Evolutionary conservation across 2,329 filamentous ascomycete genomes (phyloP).

Genomic region (Magnaporthiopsis incrustans): DNA sequence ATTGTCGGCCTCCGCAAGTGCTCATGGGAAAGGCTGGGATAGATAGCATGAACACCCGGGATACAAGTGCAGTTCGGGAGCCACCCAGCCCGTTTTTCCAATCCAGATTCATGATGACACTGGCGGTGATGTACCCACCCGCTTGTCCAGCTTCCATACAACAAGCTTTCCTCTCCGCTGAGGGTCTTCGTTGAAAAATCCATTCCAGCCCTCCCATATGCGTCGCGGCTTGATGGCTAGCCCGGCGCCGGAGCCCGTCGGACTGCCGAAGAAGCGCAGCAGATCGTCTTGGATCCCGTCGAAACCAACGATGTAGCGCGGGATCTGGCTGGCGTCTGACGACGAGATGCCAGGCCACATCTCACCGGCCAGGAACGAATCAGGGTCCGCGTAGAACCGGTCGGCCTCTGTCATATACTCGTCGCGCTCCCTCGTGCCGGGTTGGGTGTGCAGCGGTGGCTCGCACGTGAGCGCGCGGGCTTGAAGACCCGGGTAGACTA

Average conservation of each 20-base stretch:
- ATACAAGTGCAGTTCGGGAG: not conserved
- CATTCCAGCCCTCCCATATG: constrained; percentile 52
- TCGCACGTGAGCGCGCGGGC: constrained; percentile 88
- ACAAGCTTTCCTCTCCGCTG: constrained; percentile 47
- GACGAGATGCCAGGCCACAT: constrained; percentile 31
- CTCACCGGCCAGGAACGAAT: constrained; percentile 46
- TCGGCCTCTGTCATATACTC: constrained; percentile 84
- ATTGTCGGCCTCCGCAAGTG: not conserved
- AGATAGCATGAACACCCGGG: not conserved
- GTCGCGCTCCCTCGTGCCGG: constrained; percentile 52
- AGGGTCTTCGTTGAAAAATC: constrained; percentile 54
- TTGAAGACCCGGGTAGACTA: constrained; percentile 64
- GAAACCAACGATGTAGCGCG: constrained; percentile 54
- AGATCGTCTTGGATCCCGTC: constrained; percentile 46
- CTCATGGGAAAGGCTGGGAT: not conserved
- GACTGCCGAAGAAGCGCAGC: constrained; percentile 33
- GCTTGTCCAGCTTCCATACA: constrained; percentile 41
- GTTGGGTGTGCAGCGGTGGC: constrained; percentile 63
- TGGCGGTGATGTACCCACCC: not conserved
- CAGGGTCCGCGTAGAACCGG: constrained; percentile 67
- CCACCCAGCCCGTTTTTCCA: no score
- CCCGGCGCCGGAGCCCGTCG: constrained; percentile 25
- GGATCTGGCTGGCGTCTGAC: constrained; percentile 24
- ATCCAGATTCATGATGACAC: not conserved
- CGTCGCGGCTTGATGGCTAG: constrained; percentile 35